A percentile compares a stretch with the other conserved stretches of the same genome.
Evolutionary conservation across 2,329 filamentous ascomycete genomes (phyloP).

Genomic region (Fonsecaea multimorphosa): DNA sequence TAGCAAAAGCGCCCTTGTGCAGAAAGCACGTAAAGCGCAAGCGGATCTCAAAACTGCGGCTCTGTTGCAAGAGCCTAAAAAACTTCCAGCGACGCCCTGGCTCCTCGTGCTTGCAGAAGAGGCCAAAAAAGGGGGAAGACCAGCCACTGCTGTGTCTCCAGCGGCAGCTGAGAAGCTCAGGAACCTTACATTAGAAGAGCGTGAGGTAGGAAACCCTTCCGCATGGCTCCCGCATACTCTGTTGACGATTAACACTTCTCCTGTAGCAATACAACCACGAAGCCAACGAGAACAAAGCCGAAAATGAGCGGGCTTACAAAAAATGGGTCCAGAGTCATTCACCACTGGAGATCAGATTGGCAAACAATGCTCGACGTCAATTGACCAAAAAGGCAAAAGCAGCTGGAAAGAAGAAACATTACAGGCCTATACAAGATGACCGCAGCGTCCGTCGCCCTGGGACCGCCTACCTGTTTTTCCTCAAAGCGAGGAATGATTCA

Average conservation of each 20-base stretch:
- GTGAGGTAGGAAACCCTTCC: slow-evolving; percentile 44
- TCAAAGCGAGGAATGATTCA: slow-evolving; percentile 50
- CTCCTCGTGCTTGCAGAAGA: slow-evolving; percentile 40
- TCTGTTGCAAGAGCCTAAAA: slow-evolving; percentile 44
- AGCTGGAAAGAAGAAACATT: slow-evolving; percentile 27
- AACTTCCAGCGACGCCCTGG: slow-evolving; percentile 41
- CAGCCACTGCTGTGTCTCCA: slow-evolving; percentile 21
- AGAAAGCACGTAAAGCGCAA: slow-evolving; percentile 39
- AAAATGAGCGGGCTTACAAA: slow-evolving; percentile 54
- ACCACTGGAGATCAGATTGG: slow-evolving; percentile 62
- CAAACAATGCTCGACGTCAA: slow-evolving; percentile 63
- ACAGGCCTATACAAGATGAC: slow-evolving; percentile 57
- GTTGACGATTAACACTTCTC: slow-evolving; percentile 7
- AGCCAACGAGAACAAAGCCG: slow-evolving; percentile 55
- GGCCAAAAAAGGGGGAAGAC: slow-evolving; percentile 6
- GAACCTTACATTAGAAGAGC: slow-evolving; percentile 43
- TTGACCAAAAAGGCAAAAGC: slow-evolving; percentile 34
- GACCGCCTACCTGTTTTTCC: slow-evolving; percentile 54
- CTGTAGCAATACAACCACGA: slow-evolving; percentile 60
- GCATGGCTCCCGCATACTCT: not conserved
- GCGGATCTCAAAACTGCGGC: slow-evolving; percentile 25
- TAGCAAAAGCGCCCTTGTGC: slow-evolving; percentile 36
- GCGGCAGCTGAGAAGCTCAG: slow-evolving; percentile 43
- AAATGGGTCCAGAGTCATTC: slow-evolving; percentile 63
- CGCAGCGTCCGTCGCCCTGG: slow-evolving; percentile 56